These are phyloP conservation scores for Amanita pseudoporphyria DNA, from an alignment of 768 basidiomycete species.

Conservation along the genomic window DNA sequence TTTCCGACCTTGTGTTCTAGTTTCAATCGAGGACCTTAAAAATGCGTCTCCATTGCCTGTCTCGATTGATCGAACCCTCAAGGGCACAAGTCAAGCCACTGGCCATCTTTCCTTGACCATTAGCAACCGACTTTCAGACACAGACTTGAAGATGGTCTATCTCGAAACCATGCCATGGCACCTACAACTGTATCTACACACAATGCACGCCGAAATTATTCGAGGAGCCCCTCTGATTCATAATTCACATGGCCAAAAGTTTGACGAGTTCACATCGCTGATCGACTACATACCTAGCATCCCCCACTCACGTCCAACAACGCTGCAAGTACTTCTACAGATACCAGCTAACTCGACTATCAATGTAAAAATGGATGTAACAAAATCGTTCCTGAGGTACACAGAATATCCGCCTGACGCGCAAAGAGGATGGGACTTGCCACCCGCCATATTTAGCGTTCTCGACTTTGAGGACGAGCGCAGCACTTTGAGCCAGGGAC, in stretches of 20 bases:
- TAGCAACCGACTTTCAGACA: slow-evolving; percentile 41
- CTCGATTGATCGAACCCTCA: slow-evolving; percentile 60
- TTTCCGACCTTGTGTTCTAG: background rate
- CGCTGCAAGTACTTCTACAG: slow-evolving; percentile 58
- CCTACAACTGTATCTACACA: slow-evolving; percentile 81
- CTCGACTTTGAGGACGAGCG: slow-evolving; percentile 12
- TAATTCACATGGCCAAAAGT: background rate
- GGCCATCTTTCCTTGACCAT: slow-evolving; percentile 65
- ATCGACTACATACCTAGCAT: slow-evolving; percentile 60
- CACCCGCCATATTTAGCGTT: slow-evolving; percentile 69
- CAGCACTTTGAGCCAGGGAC: slow-evolving; percentile 12
- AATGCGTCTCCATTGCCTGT: slow-evolving; percentile 23
- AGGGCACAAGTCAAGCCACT: slow-evolving; percentile 65
- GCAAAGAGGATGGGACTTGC: slow-evolving; percentile 89
- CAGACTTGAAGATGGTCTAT: slow-evolving; percentile 47
- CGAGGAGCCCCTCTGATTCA: background rate
- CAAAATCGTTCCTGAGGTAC: slow-evolving; percentile 80
- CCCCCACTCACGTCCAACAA: slow-evolving; percentile 66
- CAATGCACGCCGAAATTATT: slow-evolving; percentile 46
- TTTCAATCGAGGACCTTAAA: background rate
- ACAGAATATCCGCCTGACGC: slow-evolving; percentile 96
- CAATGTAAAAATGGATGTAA: slow-evolving; percentile 39
- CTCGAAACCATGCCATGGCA: slow-evolving; percentile 94
- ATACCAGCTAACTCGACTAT: slow-evolving; percentile 64
- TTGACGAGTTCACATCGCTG: slow-evolving; percentile 46